Evolutionary conservation across 148 eudicot genomes (phyloP).

Genomic region (Chenopodium berlandieri): DNA sequence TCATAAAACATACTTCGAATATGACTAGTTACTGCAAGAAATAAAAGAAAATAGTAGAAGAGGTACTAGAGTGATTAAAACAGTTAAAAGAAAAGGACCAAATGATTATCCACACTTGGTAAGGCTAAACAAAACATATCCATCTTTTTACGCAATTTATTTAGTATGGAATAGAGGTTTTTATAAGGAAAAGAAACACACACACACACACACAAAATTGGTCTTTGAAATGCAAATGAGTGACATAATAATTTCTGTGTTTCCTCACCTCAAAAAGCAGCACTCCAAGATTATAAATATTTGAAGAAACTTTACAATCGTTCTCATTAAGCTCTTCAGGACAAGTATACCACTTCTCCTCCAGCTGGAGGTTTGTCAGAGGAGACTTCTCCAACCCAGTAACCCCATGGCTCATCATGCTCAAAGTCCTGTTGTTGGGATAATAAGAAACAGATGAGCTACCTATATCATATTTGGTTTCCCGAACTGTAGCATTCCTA

Average conservation of each 20-base stretch:
- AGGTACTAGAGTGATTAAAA: not conserved
- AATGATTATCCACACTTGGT: not conserved
- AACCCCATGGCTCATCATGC: constrained; percentile 15
- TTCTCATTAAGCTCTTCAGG: constrained; percentile 38
- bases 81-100: not conserved
- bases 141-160: not conserved
- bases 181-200: no score
- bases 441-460: constrained; percentile 25
- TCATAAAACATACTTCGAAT: not conserved
- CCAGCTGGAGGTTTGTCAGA: constrained; percentile 28
- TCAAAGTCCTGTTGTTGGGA: constrained; percentile 6
- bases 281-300: constrained; percentile 59
- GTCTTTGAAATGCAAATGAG: not conserved
- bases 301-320: constrained; percentile 33
- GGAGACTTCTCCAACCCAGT: constrained; percentile 13
- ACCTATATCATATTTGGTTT: constrained; percentile 4
- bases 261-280: constrained; percentile 64
- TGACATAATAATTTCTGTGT: not conserved
- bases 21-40: not conserved
- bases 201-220: not conserved
- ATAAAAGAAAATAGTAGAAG: not conserved
- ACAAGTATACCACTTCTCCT: constrained; percentile 56
- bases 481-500: constrained; percentile 9
- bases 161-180: not conserved
- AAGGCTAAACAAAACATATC: not conserved